phyloP scores from a whole-genome alignment of 2,329 filamentous ascomycete species.

The Waltergamsia citrina region DNA sequence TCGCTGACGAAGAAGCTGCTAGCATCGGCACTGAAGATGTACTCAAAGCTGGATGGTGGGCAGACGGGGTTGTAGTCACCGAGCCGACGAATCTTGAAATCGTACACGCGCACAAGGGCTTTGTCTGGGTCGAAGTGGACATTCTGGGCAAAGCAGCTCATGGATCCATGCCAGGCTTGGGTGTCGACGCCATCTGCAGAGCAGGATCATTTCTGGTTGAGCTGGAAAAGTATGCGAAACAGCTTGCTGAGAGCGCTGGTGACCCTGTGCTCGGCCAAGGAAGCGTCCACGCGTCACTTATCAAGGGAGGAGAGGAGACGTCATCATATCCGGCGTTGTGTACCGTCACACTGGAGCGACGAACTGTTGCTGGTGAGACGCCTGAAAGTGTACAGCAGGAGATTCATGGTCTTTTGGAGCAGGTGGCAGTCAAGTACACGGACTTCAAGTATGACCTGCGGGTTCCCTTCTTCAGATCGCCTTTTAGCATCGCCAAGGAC shows the following conservation, averaged over 20 bases:
- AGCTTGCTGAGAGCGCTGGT: constrained; percentile 16
- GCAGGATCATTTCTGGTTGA: constrained; percentile 35
- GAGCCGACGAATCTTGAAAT: constrained; percentile 36
- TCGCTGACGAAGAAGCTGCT: constrained; percentile 41
- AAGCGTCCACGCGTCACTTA: constrained; percentile 35
- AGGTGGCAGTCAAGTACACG: constrained; percentile 18
- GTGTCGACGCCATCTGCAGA: constrained; percentile 38
- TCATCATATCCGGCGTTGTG: constrained; percentile 42
- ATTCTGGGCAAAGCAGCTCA: constrained; percentile 30
- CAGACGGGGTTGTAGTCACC: constrained; percentile 39
- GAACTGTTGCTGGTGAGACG: constrained; percentile 35
- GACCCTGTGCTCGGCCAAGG: constrained; percentile 24
- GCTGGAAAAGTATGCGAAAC: constrained; percentile 29
- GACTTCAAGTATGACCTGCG: constrained; percentile 29
- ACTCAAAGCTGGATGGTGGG: constrained; percentile 39
- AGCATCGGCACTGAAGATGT: constrained; percentile 42
- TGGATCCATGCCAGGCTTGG: constrained; percentile 30
- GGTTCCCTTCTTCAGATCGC: constrained; percentile 29
- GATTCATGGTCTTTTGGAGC: constrained; percentile 23
- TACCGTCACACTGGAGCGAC: constrained; percentile 35
- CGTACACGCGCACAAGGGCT: constrained; percentile 38
- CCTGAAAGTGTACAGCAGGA: constrained; percentile 23
- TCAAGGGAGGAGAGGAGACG: constrained; percentile 39
- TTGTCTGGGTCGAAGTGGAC: constrained; percentile 32
- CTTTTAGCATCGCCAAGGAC: constrained; percentile 26